phyloP scores from a whole-genome alignment of 2,329 filamentous ascomycete genomes.

The Nothopassalora personata region DNA sequence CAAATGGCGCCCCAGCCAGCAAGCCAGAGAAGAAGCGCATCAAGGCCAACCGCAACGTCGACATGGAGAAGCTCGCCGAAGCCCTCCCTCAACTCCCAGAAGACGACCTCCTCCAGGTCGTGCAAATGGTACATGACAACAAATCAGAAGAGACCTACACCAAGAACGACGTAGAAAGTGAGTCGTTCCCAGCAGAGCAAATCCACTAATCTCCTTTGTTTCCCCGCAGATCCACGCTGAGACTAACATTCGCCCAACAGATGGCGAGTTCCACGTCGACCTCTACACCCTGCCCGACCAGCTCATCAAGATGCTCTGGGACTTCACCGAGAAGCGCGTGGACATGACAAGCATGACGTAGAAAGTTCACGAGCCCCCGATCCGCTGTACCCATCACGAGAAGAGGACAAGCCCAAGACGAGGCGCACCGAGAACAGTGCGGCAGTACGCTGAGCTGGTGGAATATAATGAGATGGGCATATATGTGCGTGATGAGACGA shows the following conservation, averaged over 20 bases:
- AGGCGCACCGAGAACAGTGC: background rate
- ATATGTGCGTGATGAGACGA: background rate
- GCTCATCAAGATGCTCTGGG: slow-evolving; percentile 92
- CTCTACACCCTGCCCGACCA: slow-evolving; percentile 91
- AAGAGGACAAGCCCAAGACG: background rate
- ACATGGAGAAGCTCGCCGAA: slow-evolving; percentile 96
- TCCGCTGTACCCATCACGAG: background rate
- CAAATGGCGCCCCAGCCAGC: slow-evolving; percentile 48
- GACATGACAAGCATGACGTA: slow-evolving; percentile 29
- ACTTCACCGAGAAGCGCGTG: slow-evolving; percentile 55
- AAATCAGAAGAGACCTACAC: slow-evolving; percentile 92
- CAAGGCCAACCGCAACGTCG: slow-evolving; percentile 53
- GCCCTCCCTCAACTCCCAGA: slow-evolving; percentile 82
- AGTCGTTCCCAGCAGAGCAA: slow-evolving; percentile 10
- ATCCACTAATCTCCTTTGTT: slow-evolving; percentile 21
- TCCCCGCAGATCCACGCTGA: background rate
- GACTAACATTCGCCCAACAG: slow-evolving; percentile 40
- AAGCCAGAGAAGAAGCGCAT: slow-evolving; percentile 70
- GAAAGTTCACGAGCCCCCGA: background rate
- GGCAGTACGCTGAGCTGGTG: background rate
- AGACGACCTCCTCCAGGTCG: slow-evolving; percentile 88
- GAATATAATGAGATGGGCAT: background rate
- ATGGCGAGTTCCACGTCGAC: slow-evolving; percentile 97
- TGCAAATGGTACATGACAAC: slow-evolving; percentile 97
- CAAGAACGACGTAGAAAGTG: slow-evolving; percentile 92